Conservation (phyloP, 2,329 filamentous ascomycete species). For the Ophidiomyces ophidiicola region DNA sequence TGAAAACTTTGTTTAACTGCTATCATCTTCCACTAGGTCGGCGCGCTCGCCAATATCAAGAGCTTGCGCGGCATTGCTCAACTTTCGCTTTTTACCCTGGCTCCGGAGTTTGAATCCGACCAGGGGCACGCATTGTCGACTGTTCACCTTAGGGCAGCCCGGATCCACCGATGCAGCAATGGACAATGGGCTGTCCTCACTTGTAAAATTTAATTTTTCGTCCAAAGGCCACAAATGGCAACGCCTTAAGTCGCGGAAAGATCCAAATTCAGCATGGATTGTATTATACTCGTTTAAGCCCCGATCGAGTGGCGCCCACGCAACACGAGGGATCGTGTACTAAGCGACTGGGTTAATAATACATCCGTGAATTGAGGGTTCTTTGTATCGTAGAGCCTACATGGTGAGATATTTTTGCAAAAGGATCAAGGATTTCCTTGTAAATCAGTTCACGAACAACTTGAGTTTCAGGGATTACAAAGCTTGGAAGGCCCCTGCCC, state of each 20-base stretch:
- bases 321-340: constrained; percentile 5
- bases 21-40: constrained; percentile 1
- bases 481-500: constrained; percentile 23
- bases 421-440: constrained; percentile 23
- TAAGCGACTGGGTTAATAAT: constrained; percentile 8
- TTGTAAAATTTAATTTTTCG: neutral
- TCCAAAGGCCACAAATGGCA: constrained; percentile 6
- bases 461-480: constrained; percentile 17
- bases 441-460: constrained; percentile 18
- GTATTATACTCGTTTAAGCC: neutral
- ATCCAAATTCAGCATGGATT: constrained; percentile 5
- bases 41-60: constrained; percentile 21
- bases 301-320: neutral
- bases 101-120: neutral
- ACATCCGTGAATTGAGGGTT: neutral
- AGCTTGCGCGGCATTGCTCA: constrained; percentile 23
- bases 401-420: constrained; percentile 25
- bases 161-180: no score
- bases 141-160: neutral
- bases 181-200: neutral
- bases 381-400: constrained; percentile 16
- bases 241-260: constrained; percentile 4
- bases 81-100: constrained; percentile 21
- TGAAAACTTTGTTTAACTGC: neutral
- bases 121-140: neutral